phyloP scores from a whole-genome alignment of 2,329 filamentous ascomycete genomes.

The Pseudogymnoascus sp. region DNA sequence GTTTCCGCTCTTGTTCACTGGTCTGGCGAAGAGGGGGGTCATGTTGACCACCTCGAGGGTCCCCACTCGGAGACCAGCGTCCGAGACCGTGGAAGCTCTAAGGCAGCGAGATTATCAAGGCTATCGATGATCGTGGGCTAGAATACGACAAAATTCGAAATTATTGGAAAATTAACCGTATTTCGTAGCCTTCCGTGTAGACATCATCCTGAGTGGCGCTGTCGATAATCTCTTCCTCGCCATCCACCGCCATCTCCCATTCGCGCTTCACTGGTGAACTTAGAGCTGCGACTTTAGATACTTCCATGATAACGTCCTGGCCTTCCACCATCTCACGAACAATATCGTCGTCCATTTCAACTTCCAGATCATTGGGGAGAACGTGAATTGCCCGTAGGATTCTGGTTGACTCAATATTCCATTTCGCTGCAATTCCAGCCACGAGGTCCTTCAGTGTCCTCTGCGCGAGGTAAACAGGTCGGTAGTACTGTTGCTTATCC shows the following conservation, averaged over 20 bases:
- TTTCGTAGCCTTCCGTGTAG: too few species aligned
- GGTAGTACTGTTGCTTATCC: constrained; percentile 55
- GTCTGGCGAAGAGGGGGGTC: too few species aligned
- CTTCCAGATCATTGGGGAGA: constrained; percentile 66
- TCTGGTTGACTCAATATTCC: constrained; percentile 65
- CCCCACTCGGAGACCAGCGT: too few species aligned
- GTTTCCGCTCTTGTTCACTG: too few species aligned
- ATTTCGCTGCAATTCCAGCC: constrained; percentile 67
- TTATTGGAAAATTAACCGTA: too few species aligned
- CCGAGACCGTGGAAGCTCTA: too few species aligned
- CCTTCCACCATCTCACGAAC: constrained; percentile 78
- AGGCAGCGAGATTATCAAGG: too few species aligned
- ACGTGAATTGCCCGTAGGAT: constrained; percentile 67
- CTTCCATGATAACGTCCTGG: constrained; percentile 55
- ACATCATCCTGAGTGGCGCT: too few species aligned
- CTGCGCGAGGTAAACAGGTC: constrained; percentile 77
- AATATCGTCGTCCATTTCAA: constrained; percentile 86
- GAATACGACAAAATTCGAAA: too few species aligned
- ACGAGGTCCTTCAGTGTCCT: constrained; percentile 73
- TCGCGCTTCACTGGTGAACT: constrained; percentile 42
- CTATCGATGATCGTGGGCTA: too few species aligned
- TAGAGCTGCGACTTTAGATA: too few species aligned
- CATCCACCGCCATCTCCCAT: neutral
- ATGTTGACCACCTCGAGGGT: too few species aligned
- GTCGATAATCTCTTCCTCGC: neutral